Base-by-base conservation (phyloP, 2,329 filamentous ascomycete genomes). In the Pseudogymnoascus pannorum region DNA sequence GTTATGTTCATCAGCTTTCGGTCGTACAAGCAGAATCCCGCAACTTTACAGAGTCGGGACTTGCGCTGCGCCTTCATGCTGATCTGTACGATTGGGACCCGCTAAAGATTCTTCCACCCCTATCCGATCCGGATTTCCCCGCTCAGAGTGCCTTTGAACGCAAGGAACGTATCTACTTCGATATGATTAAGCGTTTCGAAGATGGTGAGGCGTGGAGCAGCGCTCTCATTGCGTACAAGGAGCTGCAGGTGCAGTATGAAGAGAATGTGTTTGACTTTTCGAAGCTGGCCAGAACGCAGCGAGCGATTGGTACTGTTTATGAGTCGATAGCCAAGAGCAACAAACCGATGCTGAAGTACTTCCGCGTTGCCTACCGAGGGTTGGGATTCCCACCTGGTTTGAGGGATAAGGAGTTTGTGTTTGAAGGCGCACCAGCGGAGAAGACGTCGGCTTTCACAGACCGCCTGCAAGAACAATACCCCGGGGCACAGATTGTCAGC, bases 151-250 rank as follows among this genome's bases (percentile, higher is more conserved):
- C 90, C 1, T 97, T 97, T 69, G 93, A 97, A 68, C 87, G 93
- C 38, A 96, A 96, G 73, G 94, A 97, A 74, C 82, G 86, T 36
- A 82, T 97, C 58, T 97, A 95, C 75, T 95, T 97, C 69, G 85
- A 92, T 67, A 96, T 97, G 81, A 96, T 97, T 72, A 92, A 92
- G 73, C 82, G 93, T 72, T 97, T 94, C 66, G 93, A 97, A 71
- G 91, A 95, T 63, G 92, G 92, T n/a, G 88, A 91, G 71, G 91
- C 91, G 0, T 97, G 93, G 93, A 88, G 89, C 69, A 90, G 90
- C 72, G 93, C 92, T 1, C 77, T 99, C 42, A 82, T 86, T 5
- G 91, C 91, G 2, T 97, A 99, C 75, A 89, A 89, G 71, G 93
- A 99, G 74, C 85, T 99, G 59, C 89, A 92, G 57, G 76, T 79